phyloP scores from a whole-genome alignment of 2,329 filamentous ascomycete species.

The Catunica adiposa region DNA sequence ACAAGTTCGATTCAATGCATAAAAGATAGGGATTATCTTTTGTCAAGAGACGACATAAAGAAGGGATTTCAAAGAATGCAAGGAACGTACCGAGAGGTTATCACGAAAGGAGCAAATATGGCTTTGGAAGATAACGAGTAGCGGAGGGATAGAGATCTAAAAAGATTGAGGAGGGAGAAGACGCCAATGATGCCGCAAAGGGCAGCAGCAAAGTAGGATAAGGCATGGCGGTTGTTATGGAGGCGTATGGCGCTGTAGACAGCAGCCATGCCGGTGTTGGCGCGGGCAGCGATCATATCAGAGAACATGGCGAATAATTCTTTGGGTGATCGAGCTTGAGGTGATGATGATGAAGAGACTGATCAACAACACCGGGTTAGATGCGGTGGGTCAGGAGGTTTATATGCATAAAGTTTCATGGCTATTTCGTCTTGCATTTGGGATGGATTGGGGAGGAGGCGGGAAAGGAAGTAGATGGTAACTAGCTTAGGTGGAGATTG shows the following conservation, averaged over 20 bases:
- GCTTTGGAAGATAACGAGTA: conserved; percentile 32
- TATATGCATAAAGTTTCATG: too few relatives aligned
- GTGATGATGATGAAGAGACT: background rate
- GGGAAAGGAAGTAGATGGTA: too few relatives aligned
- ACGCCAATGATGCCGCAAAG: conserved; percentile 13
- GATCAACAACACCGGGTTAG: background rate
- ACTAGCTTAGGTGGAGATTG: too few relatives aligned
- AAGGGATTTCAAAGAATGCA: background rate
- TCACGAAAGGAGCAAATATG: conserved; percentile 30
- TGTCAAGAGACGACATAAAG: too few relatives aligned
- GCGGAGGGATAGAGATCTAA: conserved; percentile 24
- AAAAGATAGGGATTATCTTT: too few relatives aligned
- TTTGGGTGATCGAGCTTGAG: background rate
- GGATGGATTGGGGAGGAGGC: too few relatives aligned
- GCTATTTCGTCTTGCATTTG: too few relatives aligned
- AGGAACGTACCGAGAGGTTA: conserved; percentile 6
- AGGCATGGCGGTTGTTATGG: background rate
- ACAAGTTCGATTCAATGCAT: too few relatives aligned
- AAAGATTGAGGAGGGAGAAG: conserved; percentile 14
- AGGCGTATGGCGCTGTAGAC: background rate
- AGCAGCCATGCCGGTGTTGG: background rate
- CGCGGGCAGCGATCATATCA: background rate
- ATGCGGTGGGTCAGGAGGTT: background rate
- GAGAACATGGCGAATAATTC: background rate
- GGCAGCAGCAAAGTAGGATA: conserved; percentile 14